Conservation (phyloP, 306 rosid species). For the Vigna radiata region DNA sequence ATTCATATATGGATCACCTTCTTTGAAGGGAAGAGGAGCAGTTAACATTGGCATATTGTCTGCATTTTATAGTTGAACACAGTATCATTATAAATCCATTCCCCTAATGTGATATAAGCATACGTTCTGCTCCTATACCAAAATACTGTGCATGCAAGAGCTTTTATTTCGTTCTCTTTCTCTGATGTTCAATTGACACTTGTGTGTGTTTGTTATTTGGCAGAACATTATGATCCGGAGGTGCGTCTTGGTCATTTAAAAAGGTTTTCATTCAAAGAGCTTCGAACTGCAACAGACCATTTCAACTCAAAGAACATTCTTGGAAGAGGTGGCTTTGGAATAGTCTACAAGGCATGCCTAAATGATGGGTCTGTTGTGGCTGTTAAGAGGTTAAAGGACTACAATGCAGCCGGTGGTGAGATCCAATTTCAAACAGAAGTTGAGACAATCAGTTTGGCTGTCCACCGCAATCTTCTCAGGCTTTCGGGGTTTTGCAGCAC, state of each 20-base stretch:
- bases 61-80: slow-evolving; percentile 3
- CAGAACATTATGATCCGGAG: slow-evolving; percentile 98
- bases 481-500: slow-evolving; percentile 95
- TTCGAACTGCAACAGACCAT: slow-evolving; percentile 93
- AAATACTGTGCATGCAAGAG: neutral
- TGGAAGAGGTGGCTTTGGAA: slow-evolving; percentile 98
- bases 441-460: slow-evolving; percentile 96
- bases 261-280: slow-evolving; percentile 93
- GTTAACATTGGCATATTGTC: neutral
- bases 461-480: slow-evolving; percentile 91
- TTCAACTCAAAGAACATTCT: slow-evolving; percentile 91
- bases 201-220: slow-evolving; percentile 14
- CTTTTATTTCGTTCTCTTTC: neutral
- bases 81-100: neutral
- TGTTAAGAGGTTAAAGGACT: slow-evolving; percentile 93
- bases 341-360: slow-evolving; percentile 88
- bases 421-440: slow-evolving; percentile 99
- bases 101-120: neutral
- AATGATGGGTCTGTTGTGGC: slow-evolving; percentile 90
- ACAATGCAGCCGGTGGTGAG: slow-evolving; percentile 92
- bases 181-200: neutral
- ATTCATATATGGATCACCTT: slow-evolving; percentile 11
- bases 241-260: slow-evolving; percentile 93
- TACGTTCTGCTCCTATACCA: neutral
- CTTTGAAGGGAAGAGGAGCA: neutral